These are phyloP conservation scores for Coemansia sp. DNA, from an alignment of 192 early-diverging fungal genomes.

Conservation along the genomic window DNA sequence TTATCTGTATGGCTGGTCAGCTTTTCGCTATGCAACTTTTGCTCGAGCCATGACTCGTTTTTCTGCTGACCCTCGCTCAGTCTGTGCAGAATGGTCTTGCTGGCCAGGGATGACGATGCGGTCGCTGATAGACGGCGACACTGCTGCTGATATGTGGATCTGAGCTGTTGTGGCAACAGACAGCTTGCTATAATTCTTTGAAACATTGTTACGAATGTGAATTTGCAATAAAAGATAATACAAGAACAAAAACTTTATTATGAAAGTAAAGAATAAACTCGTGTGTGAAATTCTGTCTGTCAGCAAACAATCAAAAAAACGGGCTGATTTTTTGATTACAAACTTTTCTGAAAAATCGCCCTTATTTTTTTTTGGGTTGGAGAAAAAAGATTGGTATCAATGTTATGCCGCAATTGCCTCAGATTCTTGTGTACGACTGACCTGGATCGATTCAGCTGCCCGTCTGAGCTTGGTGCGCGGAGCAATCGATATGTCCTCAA, in stretches of 20 bases:
- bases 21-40: slow-evolving; percentile 8
- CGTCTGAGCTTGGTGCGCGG: slow-evolving; percentile 40
- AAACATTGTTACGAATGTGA: background rate
- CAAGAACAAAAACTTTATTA: too few relatives aligned
- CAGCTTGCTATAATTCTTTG: background rate
- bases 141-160: background rate
- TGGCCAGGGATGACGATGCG: background rate
- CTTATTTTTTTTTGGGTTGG: background rate
- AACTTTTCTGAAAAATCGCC: too few relatives aligned
- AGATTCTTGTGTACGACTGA: background rate
- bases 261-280: too few relatives aligned
- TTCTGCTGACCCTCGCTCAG: slow-evolving; percentile 4
- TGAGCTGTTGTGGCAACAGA: background rate
- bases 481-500: slow-evolving; percentile 77
- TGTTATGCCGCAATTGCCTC: background rate
- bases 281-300: too few relatives aligned
- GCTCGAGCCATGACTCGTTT: slow-evolving; percentile 10
- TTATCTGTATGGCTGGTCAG: background rate
- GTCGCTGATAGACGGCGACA: too few relatives aligned
- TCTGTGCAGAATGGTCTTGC: slow-evolving; percentile 14
- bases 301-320: too few relatives aligned
- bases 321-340: too few relatives aligned
- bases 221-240: background rate
- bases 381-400: background rate
- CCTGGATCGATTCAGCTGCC: slow-evolving; percentile 30